Evolutionary conservation across 768 basidiomycete genomes (phyloP).

Genomic region (Tulasnella sp.): DNA sequence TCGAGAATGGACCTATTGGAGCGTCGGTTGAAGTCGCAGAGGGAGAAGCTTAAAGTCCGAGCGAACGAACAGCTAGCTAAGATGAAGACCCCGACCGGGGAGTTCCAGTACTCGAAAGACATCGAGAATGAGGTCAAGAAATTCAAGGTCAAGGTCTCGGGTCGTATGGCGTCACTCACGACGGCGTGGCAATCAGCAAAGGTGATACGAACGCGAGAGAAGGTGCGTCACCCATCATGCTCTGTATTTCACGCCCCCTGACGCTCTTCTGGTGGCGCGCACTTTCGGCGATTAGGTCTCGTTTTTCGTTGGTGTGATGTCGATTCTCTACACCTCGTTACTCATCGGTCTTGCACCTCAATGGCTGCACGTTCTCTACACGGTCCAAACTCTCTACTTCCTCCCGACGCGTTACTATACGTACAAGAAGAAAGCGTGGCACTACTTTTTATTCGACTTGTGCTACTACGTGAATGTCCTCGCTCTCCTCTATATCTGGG

Average conservation of each 20-base stretch:
- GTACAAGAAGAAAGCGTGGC: slow-evolving; percentile 91
- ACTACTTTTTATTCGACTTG: slow-evolving; percentile 51
- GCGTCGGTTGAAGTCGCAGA: slow-evolving; percentile 80
- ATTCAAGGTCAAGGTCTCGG: slow-evolving; percentile 75
- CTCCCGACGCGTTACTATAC: slow-evolving; percentile 76
- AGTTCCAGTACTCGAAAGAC: slow-evolving; percentile 60
- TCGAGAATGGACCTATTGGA: slow-evolving; percentile 59
- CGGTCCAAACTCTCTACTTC: slow-evolving; percentile 68
- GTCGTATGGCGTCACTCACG: slow-evolving; percentile 71
- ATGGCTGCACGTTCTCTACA: slow-evolving; percentile 88
- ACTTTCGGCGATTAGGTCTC: slow-evolving; percentile 46
- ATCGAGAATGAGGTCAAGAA: slow-evolving; percentile 82
- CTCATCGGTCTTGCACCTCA: slow-evolving; percentile 85
- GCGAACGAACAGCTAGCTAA: slow-evolving; percentile 77
- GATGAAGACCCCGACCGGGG: slow-evolving; percentile 56
- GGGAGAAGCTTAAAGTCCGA: slow-evolving; percentile 73
- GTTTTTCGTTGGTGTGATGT: slow-evolving; percentile 94
- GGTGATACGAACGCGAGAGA: slow-evolving; percentile 75
- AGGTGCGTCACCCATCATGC: slow-evolving; percentile 37
- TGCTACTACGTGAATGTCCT: slow-evolving; percentile 94
- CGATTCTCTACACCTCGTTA: slow-evolving; percentile 75
- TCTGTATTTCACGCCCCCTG: neutral
- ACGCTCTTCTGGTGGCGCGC: neutral
- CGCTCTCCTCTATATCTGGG: slow-evolving; percentile 88
- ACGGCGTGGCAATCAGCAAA: slow-evolving; percentile 91